Conservation (phyloP, 768 basidiomycete genomes). For the Psilocybe tampanensis region DNA sequence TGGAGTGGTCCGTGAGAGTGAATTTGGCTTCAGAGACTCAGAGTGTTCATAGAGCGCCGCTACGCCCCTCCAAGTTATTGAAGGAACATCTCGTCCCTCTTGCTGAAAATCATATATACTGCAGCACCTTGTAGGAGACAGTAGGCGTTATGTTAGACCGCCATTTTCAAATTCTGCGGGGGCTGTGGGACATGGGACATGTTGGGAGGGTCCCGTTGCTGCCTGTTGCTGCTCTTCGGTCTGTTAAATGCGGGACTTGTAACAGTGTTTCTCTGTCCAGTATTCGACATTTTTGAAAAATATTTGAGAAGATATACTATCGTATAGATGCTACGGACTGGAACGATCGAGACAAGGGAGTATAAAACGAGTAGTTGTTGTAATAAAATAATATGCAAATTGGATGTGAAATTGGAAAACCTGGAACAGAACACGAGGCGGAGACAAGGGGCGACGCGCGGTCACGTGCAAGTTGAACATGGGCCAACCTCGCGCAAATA, state of each 20-base stretch:
- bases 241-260: slow-evolving; percentile 60
- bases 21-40: no score
- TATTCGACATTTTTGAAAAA: no score
- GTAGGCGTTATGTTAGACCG: slow-evolving; percentile 50
- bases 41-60: no score
- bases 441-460: slow-evolving; percentile 34
- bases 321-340: no score
- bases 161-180: slow-evolving; percentile 62
- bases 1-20: no score
- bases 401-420: slow-evolving; percentile 9
- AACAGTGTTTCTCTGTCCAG: no score
- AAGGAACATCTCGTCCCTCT: no score
- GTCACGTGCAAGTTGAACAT: slow-evolving; percentile 59
- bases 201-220: slow-evolving; percentile 48
- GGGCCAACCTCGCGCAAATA: slow-evolving; percentile 43
- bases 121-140: slow-evolving; percentile 26
- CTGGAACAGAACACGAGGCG: slow-evolving; percentile 10
- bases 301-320: no score
- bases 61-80: no score
- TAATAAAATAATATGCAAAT: background rate
- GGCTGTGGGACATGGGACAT: slow-evolving; percentile 44
- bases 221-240: slow-evolving; percentile 8
- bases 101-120: no score
- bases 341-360: slow-evolving; percentile 9
- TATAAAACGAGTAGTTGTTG: slow-evolving; percentile 19